Base-by-base conservation (phyloP, 106 monocot species). In the Xerophyta viscosa region DNA sequence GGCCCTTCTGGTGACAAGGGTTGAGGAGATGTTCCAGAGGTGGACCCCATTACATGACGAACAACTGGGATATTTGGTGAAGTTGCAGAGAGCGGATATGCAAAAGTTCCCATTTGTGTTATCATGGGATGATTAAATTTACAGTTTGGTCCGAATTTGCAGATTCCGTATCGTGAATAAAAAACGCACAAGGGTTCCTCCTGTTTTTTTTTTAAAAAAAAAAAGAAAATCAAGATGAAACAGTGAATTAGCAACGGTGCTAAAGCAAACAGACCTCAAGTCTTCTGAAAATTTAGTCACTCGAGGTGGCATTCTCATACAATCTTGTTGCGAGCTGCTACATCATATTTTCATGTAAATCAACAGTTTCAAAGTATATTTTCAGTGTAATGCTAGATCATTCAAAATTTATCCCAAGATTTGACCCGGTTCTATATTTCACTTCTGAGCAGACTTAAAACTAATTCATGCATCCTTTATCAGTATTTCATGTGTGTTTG, bases 121-220 rank as follows among this genome's bases (percentile, higher is more conserved):
- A 65, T 52, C 66, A 78, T 72, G 3, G 86, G 86, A 67, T 86
- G 86, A 46, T 88, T 79, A 29, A 88, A 88, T 76, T 88, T 88
- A 63, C 88, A 88, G 61, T 76, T 83, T 8, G 83, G 66, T 3
- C 88, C 88, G 45, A 88, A 88, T 64, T 88, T 88, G 76, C 88
- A 88, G 18, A 83, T 79, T 10, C 88, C 83, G 53, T 88, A 88
- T 13, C 88, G 88, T 31, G 76, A 75, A 60, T 88, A 88, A 60
- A 83, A 88, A 41, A 60, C 45, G 56, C 88, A 88, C 7, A 72
- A 27, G 2, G 72, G 83, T 61, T 88, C 88, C 45, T 83, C 88
- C 88, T 88, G 76, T 36, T 29, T 19, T n/a, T n/a, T n/a, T n/a
- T 8, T 29, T 42, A 60, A 27, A 37, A 62, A 24, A 47, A 57